Evolutionary conservation across 2,329 filamentous ascomycete genomes (phyloP), one percentile per base, ranked within the genome.

Genomic region (Xylariaceae sp.): DNA sequence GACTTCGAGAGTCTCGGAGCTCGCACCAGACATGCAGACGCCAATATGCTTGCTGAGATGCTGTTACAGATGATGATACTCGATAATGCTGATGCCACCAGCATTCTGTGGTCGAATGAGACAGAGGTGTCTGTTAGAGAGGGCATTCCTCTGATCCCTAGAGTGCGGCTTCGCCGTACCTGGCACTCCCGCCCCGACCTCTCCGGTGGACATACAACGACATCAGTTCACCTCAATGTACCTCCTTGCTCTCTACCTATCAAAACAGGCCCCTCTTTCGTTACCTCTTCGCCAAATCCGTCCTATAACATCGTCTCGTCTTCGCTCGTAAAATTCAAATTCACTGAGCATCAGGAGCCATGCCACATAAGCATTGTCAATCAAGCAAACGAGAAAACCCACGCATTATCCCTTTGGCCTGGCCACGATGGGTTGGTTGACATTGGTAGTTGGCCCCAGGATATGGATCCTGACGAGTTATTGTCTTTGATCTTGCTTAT

Each of bases 21-120:
- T n/a, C 22, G 37, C 11, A 37, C 23, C 3, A 22, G 4, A 5
- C 11, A 29, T 1, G 2, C 22, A 2, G 19, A 22, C 3, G 21
- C 43, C 8, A 22, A 6, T 2, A 17, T 45, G 3, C 21, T 45
- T 5, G 16, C 37, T 1, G 29, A 40, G 14, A 40, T 35, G 37
- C 22, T 45, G 8, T 14, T 45, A 8, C 43, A 20, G 17, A 40
- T 45, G 38, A 16, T 45, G 5, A 19, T 3, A 2, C 33, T 45
- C 3, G 43, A 45, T 29, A 4, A 22, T 1, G 21, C 43, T 2
- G 34, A 14, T 11, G 36, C 7, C 17, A 11, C 19, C 6, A 20
- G n/a, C 8, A 17, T 45, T 6, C 22, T 45, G 7, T 45, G 43
- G 43, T 2, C 16, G 1, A 41, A 37, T 3, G 43, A 45, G 23